Evolutionary conservation across 306 rosid species (phyloP).

Genomic region (Vicia faba): DNA sequence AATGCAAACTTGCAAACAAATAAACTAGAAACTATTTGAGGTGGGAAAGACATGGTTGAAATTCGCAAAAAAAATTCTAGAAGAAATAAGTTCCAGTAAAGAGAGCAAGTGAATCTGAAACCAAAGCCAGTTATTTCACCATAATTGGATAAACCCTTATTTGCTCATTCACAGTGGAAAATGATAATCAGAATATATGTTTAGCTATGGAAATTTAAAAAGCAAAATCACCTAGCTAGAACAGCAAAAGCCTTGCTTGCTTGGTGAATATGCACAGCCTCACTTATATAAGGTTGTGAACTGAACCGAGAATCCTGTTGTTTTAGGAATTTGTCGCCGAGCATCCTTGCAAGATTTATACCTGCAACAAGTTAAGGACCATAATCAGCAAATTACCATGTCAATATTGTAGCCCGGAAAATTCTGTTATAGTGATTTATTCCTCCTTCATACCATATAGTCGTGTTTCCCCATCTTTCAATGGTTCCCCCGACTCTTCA

Average conservation of each 20-base stretch:
- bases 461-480: slow-evolving; percentile 91
- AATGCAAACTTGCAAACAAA: slow-evolving; percentile 8
- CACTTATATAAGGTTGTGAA: slow-evolving; percentile 83
- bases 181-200: slow-evolving; percentile 18
- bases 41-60: not conserved
- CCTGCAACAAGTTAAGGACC: slow-evolving; percentile 57
- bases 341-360: slow-evolving; percentile 94
- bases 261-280: slow-evolving; percentile 63
- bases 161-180: not conserved
- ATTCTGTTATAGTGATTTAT: slow-evolving; percentile 25
- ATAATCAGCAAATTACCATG: slow-evolving; percentile 34
- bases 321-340: slow-evolving; percentile 96
- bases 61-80: not conserved
- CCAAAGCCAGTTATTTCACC: slow-evolving; percentile 16
- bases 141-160: slow-evolving; percentile 1
- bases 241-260: slow-evolving; percentile 67
- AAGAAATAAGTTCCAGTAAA: no score
- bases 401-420: slow-evolving; percentile 8
- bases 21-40: not conserved
- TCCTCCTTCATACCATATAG: slow-evolving; percentile 63
- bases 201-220: slow-evolving; percentile 25
- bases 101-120: not conserved
- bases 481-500: slow-evolving; percentile 75
- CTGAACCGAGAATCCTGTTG: slow-evolving; percentile 96
- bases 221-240: slow-evolving; percentile 78